Evolutionary conservation across 768 basidiomycete species (phyloP).

Genomic region (Tulasnella sp.): DNA sequence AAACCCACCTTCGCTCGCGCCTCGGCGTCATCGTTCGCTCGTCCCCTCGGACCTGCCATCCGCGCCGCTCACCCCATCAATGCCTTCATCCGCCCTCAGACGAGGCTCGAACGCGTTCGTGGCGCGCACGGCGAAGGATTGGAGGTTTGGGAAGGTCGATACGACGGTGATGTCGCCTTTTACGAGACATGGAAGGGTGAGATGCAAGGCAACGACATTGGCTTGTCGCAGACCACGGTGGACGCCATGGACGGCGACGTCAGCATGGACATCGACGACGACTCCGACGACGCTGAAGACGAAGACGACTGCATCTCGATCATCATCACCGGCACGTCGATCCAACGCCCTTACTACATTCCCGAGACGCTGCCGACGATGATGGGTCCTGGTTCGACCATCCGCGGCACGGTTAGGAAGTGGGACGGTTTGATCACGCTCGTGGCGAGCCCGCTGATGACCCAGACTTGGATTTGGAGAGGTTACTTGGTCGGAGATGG

Average conservation of each 20-base stretch:
- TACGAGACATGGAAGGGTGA: conserved; percentile 18
- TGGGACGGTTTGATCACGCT: conserved; percentile 77
- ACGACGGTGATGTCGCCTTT: background rate
- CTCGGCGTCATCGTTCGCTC: background rate
- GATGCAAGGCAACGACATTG: conserved; percentile 13
- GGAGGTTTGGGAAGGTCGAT: background rate
- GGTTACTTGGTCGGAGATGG: conserved; percentile 71
- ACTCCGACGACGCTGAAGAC: background rate
- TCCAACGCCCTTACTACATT: conserved; percentile 6
- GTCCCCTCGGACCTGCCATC: background rate
- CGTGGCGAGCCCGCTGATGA: conserved; percentile 35
- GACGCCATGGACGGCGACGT: background rate
- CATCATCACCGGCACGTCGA: conserved; percentile 6
- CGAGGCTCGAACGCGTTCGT: background rate
- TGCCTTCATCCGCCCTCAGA: conserved; percentile 1
- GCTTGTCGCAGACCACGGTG: background rate
- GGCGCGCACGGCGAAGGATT: background rate
- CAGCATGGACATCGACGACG: background rate
- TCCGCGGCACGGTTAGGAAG: conserved; percentile 63
- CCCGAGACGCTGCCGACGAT: background rate
- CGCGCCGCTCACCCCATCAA: background rate
- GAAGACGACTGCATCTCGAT: background rate
- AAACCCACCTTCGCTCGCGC: background rate
- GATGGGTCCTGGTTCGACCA: conserved; percentile 1
- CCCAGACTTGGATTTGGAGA: conserved; percentile 66